These are phyloP conservation scores for Lactifluus subvellereus DNA, from an alignment of 768 basidiomycete species.

Conservation along the genomic window DNA sequence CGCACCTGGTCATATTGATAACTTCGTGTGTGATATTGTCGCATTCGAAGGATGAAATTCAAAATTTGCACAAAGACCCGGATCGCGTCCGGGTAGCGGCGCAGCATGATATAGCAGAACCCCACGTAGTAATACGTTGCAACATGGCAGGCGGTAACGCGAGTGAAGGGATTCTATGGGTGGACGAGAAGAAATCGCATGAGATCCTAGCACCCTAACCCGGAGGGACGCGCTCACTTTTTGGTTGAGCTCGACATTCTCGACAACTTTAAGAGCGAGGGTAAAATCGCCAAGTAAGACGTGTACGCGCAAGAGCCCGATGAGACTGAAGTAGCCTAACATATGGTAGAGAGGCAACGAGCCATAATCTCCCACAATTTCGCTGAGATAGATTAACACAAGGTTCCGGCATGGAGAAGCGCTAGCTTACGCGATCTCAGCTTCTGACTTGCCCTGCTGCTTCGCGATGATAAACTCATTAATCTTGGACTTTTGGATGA, in stretches of 20 bases:
- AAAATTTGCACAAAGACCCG: conserved; percentile 88
- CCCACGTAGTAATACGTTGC: conserved; percentile 94
- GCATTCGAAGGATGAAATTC: conserved; percentile 93
- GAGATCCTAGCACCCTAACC: background rate
- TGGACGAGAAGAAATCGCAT: background rate
- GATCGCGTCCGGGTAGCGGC: conserved; percentile 92
- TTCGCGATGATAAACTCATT: conserved; percentile 88
- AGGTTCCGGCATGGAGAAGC: background rate
- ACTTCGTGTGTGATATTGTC: conserved; percentile 93
- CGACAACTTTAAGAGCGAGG: conserved; percentile 91
- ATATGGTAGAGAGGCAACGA: conserved; percentile 84
- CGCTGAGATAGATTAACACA: conserved; percentile 38
- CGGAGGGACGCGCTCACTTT: conserved; percentile 42
- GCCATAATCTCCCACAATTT: conserved; percentile 89
- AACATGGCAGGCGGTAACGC: conserved; percentile 96
- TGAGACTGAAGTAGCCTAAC: conserved; percentile 94
- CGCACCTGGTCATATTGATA: conserved; percentile 93
- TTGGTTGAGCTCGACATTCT: conserved; percentile 87
- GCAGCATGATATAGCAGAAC: conserved; percentile 93
- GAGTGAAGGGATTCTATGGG: conserved; percentile 71
- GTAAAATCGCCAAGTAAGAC: conserved; percentile 94
- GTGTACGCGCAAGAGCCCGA: conserved; percentile 93
- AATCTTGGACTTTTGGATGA: conserved; percentile 95
- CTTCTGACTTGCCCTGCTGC: conserved; percentile 69
- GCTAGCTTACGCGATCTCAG: conserved; percentile 72